phyloP scores from a whole-genome alignment of 208 protist species.

The Wallacemonas rigidus region DNA sequence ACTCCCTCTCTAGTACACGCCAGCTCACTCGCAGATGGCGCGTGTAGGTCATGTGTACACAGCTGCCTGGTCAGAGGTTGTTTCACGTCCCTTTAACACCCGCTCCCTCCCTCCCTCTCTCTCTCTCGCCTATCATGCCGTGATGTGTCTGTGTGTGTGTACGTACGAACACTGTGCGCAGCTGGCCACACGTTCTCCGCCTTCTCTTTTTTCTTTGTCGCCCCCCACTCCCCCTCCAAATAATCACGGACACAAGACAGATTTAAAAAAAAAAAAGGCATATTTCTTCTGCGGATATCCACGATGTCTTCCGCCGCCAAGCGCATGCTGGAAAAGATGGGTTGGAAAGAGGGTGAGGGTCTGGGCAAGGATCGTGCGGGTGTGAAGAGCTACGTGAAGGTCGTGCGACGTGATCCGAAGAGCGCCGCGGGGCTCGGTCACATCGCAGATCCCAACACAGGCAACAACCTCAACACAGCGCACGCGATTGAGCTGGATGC shows the following conservation, averaged over 20 bases:
- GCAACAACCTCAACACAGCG: conserved; percentile 40
- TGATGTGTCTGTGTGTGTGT: too few relatives aligned
- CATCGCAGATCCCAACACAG: conserved; percentile 50
- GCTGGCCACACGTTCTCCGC: too few relatives aligned
- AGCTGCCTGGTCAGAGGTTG: too few relatives aligned
- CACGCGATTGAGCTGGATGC: conserved; percentile 71
- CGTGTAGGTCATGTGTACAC: too few relatives aligned
- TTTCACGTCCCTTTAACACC: neutral
- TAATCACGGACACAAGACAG: too few relatives aligned
- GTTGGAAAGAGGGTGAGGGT: conserved; percentile 86
- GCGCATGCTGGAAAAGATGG: conserved; percentile 82
- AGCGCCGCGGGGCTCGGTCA: conserved; percentile 76
- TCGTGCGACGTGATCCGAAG: conserved; percentile 72
- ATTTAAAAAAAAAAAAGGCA: too few relatives aligned
- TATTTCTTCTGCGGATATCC: neutral
- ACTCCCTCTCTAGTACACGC: too few relatives aligned
- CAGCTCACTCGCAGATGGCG: too few relatives aligned
- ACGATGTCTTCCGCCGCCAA: conserved; percentile 71
- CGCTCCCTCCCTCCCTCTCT: conserved; percentile 2
- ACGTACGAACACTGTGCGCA: too few relatives aligned
- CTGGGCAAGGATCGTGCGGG: conserved; percentile 73
- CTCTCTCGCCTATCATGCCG: neutral
- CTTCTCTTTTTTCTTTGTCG: too few relatives aligned
- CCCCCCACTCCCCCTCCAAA: too few relatives aligned
- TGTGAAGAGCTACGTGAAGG: conserved; percentile 76